These are phyloP conservation scores for Oenanthe javanica DNA, from an alignment of 140 eudicot species.

Conservation along the genomic window DNA sequence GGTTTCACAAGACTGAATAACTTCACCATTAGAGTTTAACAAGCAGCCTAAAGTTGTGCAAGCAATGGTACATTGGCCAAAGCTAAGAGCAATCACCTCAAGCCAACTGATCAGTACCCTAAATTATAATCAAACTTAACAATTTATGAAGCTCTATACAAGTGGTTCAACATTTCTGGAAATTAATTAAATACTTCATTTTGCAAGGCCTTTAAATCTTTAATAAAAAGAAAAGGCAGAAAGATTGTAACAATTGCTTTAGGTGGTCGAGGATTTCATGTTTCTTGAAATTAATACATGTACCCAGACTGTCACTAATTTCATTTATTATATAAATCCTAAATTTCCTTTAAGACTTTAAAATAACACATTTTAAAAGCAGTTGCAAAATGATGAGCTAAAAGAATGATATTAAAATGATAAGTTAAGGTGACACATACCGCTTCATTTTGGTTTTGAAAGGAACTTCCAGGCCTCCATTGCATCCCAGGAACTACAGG, in stretches of 20 bases:
- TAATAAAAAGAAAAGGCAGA: neutral
- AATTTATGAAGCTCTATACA: neutral
- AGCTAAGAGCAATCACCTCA: neutral
- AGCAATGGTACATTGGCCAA: neutral
- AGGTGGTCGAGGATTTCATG: neutral
- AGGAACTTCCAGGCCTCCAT: slow-evolving; percentile 98
- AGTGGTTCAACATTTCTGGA: neutral
- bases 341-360: neutral
- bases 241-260: neutral
- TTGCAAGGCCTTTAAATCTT: neutral
- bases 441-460: slow-evolving; percentile 76
- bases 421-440: slow-evolving; percentile 31
- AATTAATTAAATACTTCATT: neutral
- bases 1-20: neutral
- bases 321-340: neutral
- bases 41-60: neutral
- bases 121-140: neutral
- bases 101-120: neutral
- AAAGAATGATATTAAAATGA: neutral
- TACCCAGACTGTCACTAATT: neutral
- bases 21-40: neutral
- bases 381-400: neutral
- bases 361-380: neutral
- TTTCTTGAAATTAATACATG: neutral
- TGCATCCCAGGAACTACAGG: slow-evolving; percentile 74